phyloP scores from a whole-genome alignment of 2,329 filamentous ascomycete species.

The Lasiodiplodia citricola region DNA sequence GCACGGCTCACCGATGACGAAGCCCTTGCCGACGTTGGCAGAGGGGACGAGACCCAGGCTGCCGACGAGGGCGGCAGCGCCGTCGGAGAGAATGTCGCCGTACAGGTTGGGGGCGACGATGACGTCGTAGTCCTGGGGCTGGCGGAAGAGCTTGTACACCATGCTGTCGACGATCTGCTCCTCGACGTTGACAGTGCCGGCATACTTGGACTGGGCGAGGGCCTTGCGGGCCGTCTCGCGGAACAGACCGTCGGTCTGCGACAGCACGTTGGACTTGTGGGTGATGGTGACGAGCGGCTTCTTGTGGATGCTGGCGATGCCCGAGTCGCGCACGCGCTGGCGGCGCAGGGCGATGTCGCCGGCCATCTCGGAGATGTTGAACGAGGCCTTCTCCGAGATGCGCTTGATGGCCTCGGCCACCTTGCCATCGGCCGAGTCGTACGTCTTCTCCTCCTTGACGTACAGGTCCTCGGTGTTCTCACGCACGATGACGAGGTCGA shows the following conservation, averaged over 20 bases:
- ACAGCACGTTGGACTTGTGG: conserved; percentile 97
- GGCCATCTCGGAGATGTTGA: conserved; percentile 88
- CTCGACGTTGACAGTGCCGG: conserved; percentile 69
- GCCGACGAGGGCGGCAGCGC: conserved; percentile 90
- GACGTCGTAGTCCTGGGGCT: conserved; percentile 93
- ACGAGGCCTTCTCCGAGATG: conserved; percentile 84
- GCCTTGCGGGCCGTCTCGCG: conserved; percentile 77
- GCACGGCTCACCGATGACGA: conserved; percentile 97
- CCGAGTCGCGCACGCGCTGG: conserved; percentile 74
- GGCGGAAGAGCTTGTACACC: conserved; percentile 99
- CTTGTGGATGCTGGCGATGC: conserved; percentile 66
- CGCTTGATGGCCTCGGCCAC: conserved; percentile 98
- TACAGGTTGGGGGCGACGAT: conserved; percentile 98
- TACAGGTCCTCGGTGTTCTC: conserved; percentile 99
- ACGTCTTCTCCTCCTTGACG: conserved; percentile 94
- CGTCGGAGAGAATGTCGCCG: conserved; percentile 95
- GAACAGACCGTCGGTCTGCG: conserved; percentile 96
- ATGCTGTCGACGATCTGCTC: conserved; percentile 99
- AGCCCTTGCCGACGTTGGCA: conserved; percentile 91
- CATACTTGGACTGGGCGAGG: conserved; percentile 70
- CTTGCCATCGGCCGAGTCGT: conserved; percentile 73
- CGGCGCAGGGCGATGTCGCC: conserved; percentile 91
- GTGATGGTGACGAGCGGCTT: conserved; percentile 88
- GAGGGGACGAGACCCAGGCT: conserved; percentile 90
- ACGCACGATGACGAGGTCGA: conserved; percentile 97